Conservation (phyloP, 352 stramenopile genomes). For the Phytophthora pseudosyringae region DNA sequence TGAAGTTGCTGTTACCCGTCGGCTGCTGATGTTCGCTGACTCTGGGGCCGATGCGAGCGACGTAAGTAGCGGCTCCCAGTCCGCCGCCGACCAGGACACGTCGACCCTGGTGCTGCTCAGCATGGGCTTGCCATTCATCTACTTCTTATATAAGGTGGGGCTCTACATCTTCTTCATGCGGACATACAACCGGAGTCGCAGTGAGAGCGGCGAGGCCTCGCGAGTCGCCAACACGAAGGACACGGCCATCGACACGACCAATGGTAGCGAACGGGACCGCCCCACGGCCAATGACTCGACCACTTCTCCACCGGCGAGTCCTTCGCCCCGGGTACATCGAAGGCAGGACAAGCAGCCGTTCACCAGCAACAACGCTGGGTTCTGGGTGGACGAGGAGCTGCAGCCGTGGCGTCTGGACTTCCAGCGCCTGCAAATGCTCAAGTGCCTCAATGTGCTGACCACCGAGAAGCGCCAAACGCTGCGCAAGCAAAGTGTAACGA, state of each 20-base stretch:
- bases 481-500: conserved; percentile 40
- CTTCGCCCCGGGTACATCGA: conserved; percentile 21
- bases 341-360: conserved; percentile 31
- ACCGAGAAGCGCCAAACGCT: conserved; percentile 55
- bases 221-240: conserved; percentile 14
- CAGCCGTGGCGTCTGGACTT: conserved; percentile 75
- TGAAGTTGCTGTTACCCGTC: conserved; percentile 16
- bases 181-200: conserved; percentile 27
- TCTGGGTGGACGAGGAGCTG: conserved; percentile 76
- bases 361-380: conserved; percentile 46
- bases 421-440: conserved; percentile 61
- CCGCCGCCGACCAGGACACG: conserved; percentile 14
- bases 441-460: conserved; percentile 54
- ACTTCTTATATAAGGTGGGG: conserved; percentile 47
- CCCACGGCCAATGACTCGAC: conserved; percentile 37
- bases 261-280: conserved; percentile 29
- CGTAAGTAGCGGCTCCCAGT: conserved; percentile 7
- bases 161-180: conserved; percentile 47
- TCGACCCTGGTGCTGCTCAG: conserved; percentile 44
- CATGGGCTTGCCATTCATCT: conserved; percentile 43
- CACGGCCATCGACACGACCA: conserved; percentile 4
- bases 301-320: conserved; percentile 28
- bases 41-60: conserved; percentile 12
- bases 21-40: conserved; percentile 10
- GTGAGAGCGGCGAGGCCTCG: not conserved